These are phyloP conservation scores for Pseudonectria buxi DNA, from an alignment of 2,329 filamentous ascomycete species.

Conservation along the genomic window DNA sequence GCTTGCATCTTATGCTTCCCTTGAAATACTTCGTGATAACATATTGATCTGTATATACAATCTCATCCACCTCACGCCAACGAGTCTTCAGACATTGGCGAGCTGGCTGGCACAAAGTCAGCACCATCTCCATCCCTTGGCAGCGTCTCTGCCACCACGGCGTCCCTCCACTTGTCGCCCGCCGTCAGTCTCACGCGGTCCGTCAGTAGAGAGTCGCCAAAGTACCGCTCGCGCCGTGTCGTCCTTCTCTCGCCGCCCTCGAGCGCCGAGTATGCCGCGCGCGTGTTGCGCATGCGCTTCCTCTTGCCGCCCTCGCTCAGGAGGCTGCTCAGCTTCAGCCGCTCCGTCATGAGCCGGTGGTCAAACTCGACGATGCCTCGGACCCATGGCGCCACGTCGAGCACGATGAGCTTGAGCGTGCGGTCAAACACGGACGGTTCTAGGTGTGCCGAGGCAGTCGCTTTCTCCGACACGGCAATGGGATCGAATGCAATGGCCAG, in stretches of 20 bases:
- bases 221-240: conserved; percentile 67
- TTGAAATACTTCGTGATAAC: neutral
- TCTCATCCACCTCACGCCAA: neutral
- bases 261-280: conserved; percentile 67
- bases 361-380: conserved; percentile 78
- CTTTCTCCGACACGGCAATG: conserved; percentile 46
- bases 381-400: conserved; percentile 86
- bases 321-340: conserved; percentile 55
- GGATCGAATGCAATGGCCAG: conserved; percentile 55
- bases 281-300: conserved; percentile 60
- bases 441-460: conserved; percentile 34
- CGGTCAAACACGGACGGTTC: conserved; percentile 73
- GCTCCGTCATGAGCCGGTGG: conserved; percentile 59
- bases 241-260: conserved; percentile 64
- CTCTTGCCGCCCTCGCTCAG: conserved; percentile 49
- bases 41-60: no score
- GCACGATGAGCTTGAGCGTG: conserved; percentile 54
- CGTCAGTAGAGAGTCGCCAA: conserved; percentile 54
- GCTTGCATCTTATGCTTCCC: neutral
- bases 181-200: conserved; percentile 60
- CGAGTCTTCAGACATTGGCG: conserved; percentile 10
- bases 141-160: conserved; percentile 9
- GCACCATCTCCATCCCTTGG: conserved; percentile 13
- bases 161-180: conserved; percentile 33
- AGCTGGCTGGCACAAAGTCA: conserved; percentile 10